Percentiles rank a stretch among this genome's conserved stretches.
Evolutionary conservation across 257 asterid species (phyloP).

Genomic region (Petrea volubilis): DNA sequence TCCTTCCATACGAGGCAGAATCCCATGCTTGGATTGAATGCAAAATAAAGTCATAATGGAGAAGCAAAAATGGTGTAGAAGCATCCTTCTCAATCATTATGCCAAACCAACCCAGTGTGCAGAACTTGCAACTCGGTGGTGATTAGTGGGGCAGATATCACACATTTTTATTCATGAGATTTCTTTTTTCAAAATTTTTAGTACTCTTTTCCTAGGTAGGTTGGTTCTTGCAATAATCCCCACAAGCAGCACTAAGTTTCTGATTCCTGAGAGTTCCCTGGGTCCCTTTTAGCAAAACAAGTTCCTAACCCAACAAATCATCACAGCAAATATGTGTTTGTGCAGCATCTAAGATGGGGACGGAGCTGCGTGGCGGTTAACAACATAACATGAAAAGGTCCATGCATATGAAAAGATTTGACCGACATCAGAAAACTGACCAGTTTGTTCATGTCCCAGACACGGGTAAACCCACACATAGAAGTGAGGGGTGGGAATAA

Average conservation of each 20-base stretch:
- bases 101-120: conserved; percentile 5
- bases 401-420: not conserved
- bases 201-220: not conserved
- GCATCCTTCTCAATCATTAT: not conserved
- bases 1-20: conserved; percentile 7
- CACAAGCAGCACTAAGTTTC: not conserved
- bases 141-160: not conserved
- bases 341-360: not conserved
- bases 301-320: conserved; percentile 8
- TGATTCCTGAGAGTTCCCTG: not conserved
- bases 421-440: not conserved
- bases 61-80: conserved; percentile 8
- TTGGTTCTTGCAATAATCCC: not conserved
- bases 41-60: conserved; percentile 6
- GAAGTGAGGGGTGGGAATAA: not conserved
- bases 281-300: conserved; percentile 8
- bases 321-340: not conserved
- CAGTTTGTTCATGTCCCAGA: not conserved
- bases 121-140: conserved; percentile 5
- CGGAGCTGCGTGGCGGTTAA: not conserved
- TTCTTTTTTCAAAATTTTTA: not conserved
- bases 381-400: not conserved
- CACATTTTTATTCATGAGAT: not conserved
- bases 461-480: not conserved
- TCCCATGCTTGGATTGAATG: conserved; percentile 9